These are phyloP conservation scores for Stachybotrys chartarum DNA, from an alignment of 2,329 filamentous ascomycete genomes.

Conservation along the genomic window DNA sequence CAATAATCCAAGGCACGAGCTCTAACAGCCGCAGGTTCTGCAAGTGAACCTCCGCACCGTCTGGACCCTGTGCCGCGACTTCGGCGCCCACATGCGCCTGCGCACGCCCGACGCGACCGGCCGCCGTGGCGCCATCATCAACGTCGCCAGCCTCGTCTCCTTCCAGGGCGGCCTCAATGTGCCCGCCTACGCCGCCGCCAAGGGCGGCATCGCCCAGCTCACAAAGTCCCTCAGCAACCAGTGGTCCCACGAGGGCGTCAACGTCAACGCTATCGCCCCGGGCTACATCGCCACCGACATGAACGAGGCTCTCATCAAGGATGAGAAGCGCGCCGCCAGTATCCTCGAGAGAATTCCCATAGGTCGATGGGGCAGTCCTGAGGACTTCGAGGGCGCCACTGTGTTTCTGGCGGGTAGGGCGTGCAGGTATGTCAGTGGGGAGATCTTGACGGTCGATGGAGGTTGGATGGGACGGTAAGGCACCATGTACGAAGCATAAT, in stretches of 20 bases:
- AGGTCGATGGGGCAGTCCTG: slow-evolving; percentile 67
- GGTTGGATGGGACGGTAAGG: slow-evolving; percentile 77
- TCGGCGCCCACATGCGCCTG: slow-evolving; percentile 65
- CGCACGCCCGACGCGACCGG: slow-evolving; percentile 33
- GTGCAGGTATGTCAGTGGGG: slow-evolving; percentile 69
- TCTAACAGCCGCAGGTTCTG: slow-evolving; percentile 32
- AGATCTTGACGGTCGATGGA: slow-evolving; percentile 71
- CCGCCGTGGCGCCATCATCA: slow-evolving; percentile 64
- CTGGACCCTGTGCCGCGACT: slow-evolving; percentile 64
- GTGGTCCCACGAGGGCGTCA: slow-evolving; percentile 65
- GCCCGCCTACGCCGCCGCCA: slow-evolving; percentile 72
- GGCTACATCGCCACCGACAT: slow-evolving; percentile 81
- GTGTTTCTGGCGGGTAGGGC: slow-evolving; percentile 65
- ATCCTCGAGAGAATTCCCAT: slow-evolving; percentile 72
- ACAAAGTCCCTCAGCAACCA: slow-evolving; percentile 74
- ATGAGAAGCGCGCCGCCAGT: slow-evolving; percentile 55
- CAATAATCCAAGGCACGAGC: neutral
- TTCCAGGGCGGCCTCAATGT: slow-evolving; percentile 79
- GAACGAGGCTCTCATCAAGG: slow-evolving; percentile 69
- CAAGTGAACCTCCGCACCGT: slow-evolving; percentile 74
- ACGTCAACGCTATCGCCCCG: slow-evolving; percentile 75
- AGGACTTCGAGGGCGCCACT: slow-evolving; percentile 72
- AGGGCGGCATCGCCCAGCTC: slow-evolving; percentile 71
- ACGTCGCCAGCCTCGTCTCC: slow-evolving; percentile 67
- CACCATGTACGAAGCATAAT: neutral